phyloP scores from a whole-genome alignment of 805 yeast genomes.

The Ogataea zsoltii region DNA sequence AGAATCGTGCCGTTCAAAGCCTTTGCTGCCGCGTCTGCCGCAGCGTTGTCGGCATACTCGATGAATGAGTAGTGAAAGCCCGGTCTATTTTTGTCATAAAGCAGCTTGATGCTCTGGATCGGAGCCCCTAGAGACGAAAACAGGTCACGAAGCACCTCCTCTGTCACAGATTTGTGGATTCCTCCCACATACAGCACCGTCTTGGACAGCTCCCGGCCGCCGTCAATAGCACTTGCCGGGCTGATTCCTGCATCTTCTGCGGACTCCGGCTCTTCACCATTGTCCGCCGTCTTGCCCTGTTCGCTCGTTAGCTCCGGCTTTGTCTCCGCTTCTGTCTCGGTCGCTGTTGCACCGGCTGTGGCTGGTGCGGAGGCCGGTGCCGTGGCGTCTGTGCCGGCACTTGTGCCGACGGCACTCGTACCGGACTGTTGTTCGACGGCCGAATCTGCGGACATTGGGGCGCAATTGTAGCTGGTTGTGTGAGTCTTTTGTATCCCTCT shows the following conservation, averaged over 20 bases:
- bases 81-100: slow-evolving; percentile 71
- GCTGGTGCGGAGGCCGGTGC: slow-evolving; percentile 1
- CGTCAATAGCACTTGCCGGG: slow-evolving; percentile 73
- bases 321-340: too few species aligned
- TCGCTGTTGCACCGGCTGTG: not conserved
- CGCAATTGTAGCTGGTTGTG: not conserved
- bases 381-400: slow-evolving; percentile 5
- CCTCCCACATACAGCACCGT: slow-evolving; percentile 79
- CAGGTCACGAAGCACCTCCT: slow-evolving; percentile 59
- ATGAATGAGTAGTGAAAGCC: slow-evolving; percentile 84
- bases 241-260: slow-evolving; percentile 8
- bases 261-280: not conserved
- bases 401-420: slow-evolving; percentile 4
- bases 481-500: not conserved
- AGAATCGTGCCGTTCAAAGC: slow-evolving; percentile 57
- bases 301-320: too few species aligned
- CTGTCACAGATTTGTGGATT: slow-evolving; percentile 63
- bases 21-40: slow-evolving; percentile 64
- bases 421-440: slow-evolving; percentile 8
- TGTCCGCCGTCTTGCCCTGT: too few species aligned
- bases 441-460: slow-evolving; percentile 7
- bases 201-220: slow-evolving; percentile 78
- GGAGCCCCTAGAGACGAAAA: slow-evolving; percentile 57
- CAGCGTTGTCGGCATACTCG: slow-evolving; percentile 59
- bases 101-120: slow-evolving; percentile 64